Evolutionary conservation across 768 basidiomycete genomes (phyloP), one percentile per base, ranked within the genome.

Genomic region (Chalciporus piperatus): DNA sequence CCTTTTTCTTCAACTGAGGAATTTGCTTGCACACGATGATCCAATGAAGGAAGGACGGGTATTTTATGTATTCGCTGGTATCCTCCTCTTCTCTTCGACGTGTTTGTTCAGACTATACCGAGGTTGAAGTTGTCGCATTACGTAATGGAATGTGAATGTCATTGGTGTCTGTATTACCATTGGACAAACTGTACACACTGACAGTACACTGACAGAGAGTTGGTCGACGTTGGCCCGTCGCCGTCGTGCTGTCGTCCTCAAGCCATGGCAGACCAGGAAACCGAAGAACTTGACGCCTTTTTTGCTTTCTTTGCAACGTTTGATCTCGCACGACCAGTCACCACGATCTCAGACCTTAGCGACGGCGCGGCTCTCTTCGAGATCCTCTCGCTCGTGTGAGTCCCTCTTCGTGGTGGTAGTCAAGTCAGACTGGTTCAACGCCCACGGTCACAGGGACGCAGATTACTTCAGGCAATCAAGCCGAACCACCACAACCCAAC

Each of bases 1-100:
- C 4, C 66, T 81, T 20, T 98, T 98, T 71, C 74, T 98, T 19
- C 94, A 92, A 0, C 69, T 97, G 35, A 83, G 92, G 48, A 83
- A 91, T 68, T 58, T 79, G 17, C 76, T 98, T 40, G 78, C 90
- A 9, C 77, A 77, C 3, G 84, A 81, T 1, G 74, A 77, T 40
- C 66, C 72, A 1, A 59, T 60, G 60, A 87, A 89, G 57, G 87
- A 90, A 60, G 93, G 93, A n/a, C 78, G 87, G 41, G 84, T 98
- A 3, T 98, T 98, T 66, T 95, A 87, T 60, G 71, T 95, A 4
- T 98, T 96, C 62, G 86, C 83, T 2, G 75, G 61, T 0, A 60
- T 85, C 12, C 72, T 95, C 44, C 49, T 69, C 16, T 58, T 57
- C 37, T 59, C 65, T 4, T 45, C 61, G 3, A 33, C 16, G 37